These are phyloP conservation scores for Lipomyces mesembrius DNA, from an alignment of 805 yeast genomes.

Conservation along the genomic window DNA sequence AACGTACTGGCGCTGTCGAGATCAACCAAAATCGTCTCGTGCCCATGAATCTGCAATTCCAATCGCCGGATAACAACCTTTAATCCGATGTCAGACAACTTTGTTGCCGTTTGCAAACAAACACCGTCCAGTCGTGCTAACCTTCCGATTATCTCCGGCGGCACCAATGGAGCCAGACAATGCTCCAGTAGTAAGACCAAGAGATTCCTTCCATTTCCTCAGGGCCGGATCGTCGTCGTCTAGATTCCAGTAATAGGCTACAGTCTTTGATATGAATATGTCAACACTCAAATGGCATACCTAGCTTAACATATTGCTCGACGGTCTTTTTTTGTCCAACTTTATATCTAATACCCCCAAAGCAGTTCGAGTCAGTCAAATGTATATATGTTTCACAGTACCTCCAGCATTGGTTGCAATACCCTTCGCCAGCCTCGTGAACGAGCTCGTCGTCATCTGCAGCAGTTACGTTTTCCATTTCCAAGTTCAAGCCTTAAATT, in stretches of 20 bases:
- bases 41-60: slow-evolving; percentile 70
- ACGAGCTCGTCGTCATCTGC: slow-evolving; percentile 32
- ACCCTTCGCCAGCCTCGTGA: slow-evolving; percentile 23
- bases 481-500: background rate
- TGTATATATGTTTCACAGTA: background rate
- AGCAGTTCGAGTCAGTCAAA: background rate
- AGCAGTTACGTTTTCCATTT: background rate
- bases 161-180: slow-evolving; percentile 55
- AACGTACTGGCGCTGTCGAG: slow-evolving; percentile 56
- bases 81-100: background rate
- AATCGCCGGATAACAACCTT: slow-evolving; percentile 79
- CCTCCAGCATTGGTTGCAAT: background rate
- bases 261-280: background rate
- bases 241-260: slow-evolving; percentile 3
- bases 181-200: slow-evolving; percentile 58
- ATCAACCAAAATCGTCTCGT: slow-evolving; percentile 69
- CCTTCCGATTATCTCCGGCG: slow-evolving; percentile 66
- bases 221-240: slow-evolving; percentile 91
- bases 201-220: slow-evolving; percentile 87
- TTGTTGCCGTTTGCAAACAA: background rate
- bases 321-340: slow-evolving; percentile 74
- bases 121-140: background rate
- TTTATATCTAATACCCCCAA: slow-evolving; percentile 53
- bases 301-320: slow-evolving; percentile 74
- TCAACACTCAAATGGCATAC: slow-evolving; percentile 12